Conservation (phyloP, 768 basidiomycete genomes). For the Hygrocybe punicea region DNA sequence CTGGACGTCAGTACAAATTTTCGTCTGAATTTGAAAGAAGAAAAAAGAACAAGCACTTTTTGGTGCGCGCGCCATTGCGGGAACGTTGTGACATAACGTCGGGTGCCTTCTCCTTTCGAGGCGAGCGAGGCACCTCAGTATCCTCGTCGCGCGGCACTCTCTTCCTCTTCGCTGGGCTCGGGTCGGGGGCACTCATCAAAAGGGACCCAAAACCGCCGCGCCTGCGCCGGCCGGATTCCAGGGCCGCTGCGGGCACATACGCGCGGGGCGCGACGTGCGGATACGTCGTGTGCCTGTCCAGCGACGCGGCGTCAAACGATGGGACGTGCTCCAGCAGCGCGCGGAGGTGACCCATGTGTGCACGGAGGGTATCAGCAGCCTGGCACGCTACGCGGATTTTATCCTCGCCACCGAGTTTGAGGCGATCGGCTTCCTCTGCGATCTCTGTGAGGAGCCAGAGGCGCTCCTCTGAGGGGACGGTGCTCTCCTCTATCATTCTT, state of each 20-base stretch:
- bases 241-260: slow-evolving; percentile 56
- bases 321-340: slow-evolving; percentile 61
- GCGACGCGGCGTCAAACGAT: slow-evolving; percentile 53
- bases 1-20: slow-evolving; percentile 7
- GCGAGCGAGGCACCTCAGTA: slow-evolving; percentile 53
- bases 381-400: slow-evolving; percentile 93
- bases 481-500: slow-evolving; percentile 66
- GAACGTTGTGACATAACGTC: slow-evolving; percentile 45
- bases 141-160: slow-evolving; percentile 63
- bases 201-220: slow-evolving; percentile 55
- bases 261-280: slow-evolving; percentile 71
- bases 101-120: slow-evolving; percentile 55
- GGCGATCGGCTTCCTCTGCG: slow-evolving; percentile 86
- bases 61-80: slow-evolving; percentile 52
- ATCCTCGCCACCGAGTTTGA: slow-evolving; percentile 95
- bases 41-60: slow-evolving; percentile 48
- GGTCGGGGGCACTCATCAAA: slow-evolving; percentile 48
- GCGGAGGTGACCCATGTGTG: slow-evolving; percentile 58
- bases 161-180: slow-evolving; percentile 65
- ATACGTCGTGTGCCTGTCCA: slow-evolving; percentile 61
- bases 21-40: neutral
- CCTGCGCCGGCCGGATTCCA: slow-evolving; percentile 64
- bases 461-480: slow-evolving; percentile 61
- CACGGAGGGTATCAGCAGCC: slow-evolving; percentile 83
- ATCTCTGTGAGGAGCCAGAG: slow-evolving; percentile 88